These are phyloP conservation scores for Nakazawaea holstii DNA, from an alignment of 805 yeast genomes.

Conservation along the genomic window DNA sequence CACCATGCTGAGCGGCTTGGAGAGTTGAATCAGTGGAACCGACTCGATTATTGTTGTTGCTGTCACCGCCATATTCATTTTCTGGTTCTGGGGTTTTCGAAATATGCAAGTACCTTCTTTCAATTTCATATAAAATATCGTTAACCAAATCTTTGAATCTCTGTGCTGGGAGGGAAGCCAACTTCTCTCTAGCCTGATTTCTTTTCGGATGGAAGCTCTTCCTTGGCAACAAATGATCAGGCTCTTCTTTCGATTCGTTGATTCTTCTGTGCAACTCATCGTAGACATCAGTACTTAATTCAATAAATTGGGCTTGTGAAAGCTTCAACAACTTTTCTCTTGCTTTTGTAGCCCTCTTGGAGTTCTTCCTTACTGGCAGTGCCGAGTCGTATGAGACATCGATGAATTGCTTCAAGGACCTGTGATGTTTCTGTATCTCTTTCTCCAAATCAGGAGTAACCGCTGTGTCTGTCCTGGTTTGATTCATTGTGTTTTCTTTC, in stretches of 20 bases:
- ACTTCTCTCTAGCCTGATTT: conserved; percentile 90
- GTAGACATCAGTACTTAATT: conserved; percentile 88
- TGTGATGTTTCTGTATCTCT: conserved; percentile 31
- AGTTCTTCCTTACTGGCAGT: conserved; percentile 33
- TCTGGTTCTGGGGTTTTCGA: conserved; percentile 5
- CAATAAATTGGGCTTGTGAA: conserved; percentile 78
- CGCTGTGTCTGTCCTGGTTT: neutral
- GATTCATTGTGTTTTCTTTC: neutral
- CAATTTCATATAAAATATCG: conserved; percentile 84
- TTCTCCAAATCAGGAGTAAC: conserved; percentile 6
- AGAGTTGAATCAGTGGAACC: neutral
- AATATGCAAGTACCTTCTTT: conserved; percentile 59
- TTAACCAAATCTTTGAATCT: conserved; percentile 87
- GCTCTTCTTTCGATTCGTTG: conserved; percentile 48
- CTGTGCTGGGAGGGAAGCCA: conserved; percentile 74
- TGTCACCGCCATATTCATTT: neutral
- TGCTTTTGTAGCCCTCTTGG: conserved; percentile 72
- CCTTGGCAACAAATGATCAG: conserved; percentile 64
- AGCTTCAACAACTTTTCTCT: conserved; percentile 79
- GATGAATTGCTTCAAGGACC: conserved; percentile 44
- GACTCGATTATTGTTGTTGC: neutral
- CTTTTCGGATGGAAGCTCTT: conserved; percentile 84
- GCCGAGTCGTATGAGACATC: conserved; percentile 41
- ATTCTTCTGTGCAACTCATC: conserved; percentile 86
- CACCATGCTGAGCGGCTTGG: conserved; percentile 24